Evolutionary conservation across 441 rosid species (phyloP).

Genomic region (Gossypium gossypioides): DNA sequence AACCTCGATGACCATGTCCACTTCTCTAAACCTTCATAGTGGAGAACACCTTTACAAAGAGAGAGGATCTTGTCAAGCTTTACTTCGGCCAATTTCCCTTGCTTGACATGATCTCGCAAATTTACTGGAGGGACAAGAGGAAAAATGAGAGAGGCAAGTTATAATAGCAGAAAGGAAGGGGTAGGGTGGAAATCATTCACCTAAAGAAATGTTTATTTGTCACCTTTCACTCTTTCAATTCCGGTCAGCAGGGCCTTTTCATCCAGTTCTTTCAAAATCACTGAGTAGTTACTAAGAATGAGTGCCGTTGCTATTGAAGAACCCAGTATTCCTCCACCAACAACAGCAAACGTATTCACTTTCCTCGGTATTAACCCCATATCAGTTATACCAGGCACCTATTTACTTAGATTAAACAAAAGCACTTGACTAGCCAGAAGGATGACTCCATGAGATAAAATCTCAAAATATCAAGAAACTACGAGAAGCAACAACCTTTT

Average conservation of each 20-base stretch:
- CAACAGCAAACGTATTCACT: constrained; percentile 1
- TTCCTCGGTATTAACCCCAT: background rate
- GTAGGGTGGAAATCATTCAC: background rate
- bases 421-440: background rate
- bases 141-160: background rate
- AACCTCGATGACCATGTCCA: constrained; percentile 7
- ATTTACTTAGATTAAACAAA: background rate
- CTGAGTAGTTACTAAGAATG: constrained; percentile 2
- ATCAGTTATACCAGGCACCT: constrained; percentile 9
- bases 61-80: background rate
- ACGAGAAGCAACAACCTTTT: background rate
- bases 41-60: constrained; percentile 2
- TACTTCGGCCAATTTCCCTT: background rate
- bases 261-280: constrained; percentile 3
- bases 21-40: constrained; percentile 1
- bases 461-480: background rate
- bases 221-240: constrained; percentile 8
- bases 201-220: background rate
- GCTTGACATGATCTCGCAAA: background rate
- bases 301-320: background rate
- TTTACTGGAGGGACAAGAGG: background rate
- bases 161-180: background rate
- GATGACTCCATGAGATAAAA: background rate
- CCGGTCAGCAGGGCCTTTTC: background rate
- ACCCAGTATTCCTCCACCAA: constrained; percentile 10